These are phyloP conservation scores for Fusarium annulatum DNA, from an alignment of 2,329 filamentous ascomycete genomes.

Conservation along the genomic window DNA sequence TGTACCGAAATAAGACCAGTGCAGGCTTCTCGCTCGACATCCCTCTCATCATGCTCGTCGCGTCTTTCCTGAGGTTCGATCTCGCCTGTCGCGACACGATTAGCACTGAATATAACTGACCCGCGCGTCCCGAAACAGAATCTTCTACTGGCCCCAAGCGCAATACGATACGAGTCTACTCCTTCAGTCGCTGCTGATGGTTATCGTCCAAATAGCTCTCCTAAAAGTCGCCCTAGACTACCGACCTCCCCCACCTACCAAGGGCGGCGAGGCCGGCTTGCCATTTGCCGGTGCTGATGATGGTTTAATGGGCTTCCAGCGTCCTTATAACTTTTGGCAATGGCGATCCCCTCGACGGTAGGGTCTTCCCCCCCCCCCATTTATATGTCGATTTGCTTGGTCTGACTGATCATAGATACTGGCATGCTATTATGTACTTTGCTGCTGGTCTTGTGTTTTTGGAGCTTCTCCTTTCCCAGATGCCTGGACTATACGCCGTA, in stretches of 20 bases:
- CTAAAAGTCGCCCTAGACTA: conserved; percentile 77
- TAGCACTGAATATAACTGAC: conserved; percentile 30
- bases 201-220: conserved; percentile 70
- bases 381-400: not conserved
- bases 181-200: conserved; percentile 73
- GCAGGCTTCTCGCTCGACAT: conserved; percentile 78
- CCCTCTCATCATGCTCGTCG: conserved; percentile 77
- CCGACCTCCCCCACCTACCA: conserved; percentile 68
- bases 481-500: conserved; percentile 66
- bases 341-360: conserved; percentile 78
- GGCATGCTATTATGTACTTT: conserved; percentile 79
- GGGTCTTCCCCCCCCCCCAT: conserved; percentile 43
- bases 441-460: conserved; percentile 68
- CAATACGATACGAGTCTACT: conserved; percentile 73
- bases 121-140: conserved; percentile 54
- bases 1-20: conserved; percentile 72
- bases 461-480: conserved; percentile 74
- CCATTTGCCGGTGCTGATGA: conserved; percentile 70
- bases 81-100: not conserved
- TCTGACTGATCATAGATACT: conserved; percentile 66
- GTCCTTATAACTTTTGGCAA: conserved; percentile 86
- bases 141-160: conserved; percentile 77
- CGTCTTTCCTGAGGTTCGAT: conserved; percentile 71
- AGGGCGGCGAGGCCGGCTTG: conserved; percentile 67
- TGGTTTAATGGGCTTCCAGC: conserved; percentile 52